A percentile compares a stretch with the other conserved stretches of the same genome.
phyloP scores from a whole-genome alignment of 2,329 filamentous ascomycete genomes.

The Fusarium annulatum region DNA sequence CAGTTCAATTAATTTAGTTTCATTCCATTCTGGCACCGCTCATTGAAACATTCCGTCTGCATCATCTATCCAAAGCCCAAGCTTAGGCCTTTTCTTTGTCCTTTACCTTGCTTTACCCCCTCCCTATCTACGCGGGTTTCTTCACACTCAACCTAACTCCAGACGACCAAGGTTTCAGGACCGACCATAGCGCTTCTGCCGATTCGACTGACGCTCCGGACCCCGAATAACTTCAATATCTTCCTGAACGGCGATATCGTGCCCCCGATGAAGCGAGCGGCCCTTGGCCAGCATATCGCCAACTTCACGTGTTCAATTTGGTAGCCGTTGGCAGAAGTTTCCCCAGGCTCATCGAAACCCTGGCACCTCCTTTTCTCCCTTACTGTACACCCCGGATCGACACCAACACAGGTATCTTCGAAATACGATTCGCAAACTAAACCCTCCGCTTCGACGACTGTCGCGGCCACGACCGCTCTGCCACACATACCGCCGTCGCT shows the following conservation, averaged over 20 bases:
- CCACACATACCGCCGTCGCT: slow-evolving; percentile 25
- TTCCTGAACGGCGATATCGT: slow-evolving; percentile 22
- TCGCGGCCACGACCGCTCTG: slow-evolving; percentile 38
- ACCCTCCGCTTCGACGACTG: slow-evolving; percentile 20
- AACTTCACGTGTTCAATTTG: slow-evolving; percentile 49
- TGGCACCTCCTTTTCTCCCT: slow-evolving; percentile 19
- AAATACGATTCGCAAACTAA: slow-evolving; percentile 35
- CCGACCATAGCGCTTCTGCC: slow-evolving; percentile 21
- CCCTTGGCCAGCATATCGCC: slow-evolving; percentile 51
- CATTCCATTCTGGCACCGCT: slow-evolving; percentile 20
- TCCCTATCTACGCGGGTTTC: slow-evolving; percentile 9
- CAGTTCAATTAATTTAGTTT: slow-evolving; percentile 7
- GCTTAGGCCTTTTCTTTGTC: slow-evolving; percentile 26
- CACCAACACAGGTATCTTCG: slow-evolving; percentile 16
- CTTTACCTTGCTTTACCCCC: slow-evolving; percentile 11
- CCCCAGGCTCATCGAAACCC: slow-evolving; percentile 17
- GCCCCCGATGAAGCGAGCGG: slow-evolving; percentile 54
- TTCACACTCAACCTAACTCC: slow-evolving; percentile 16
- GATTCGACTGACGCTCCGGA: slow-evolving; percentile 24
- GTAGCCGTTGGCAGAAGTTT: slow-evolving; percentile 25
- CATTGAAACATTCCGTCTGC: slow-evolving; percentile 23
- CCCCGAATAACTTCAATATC: slow-evolving; percentile 26
- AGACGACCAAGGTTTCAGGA: slow-evolving; percentile 37
- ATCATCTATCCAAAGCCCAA: slow-evolving; percentile 8
- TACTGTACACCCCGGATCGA: slow-evolving; percentile 15